Percentiles rank a stretch among this genome's conserved stretches.
Evolutionary conservation across 2,329 filamentous ascomycete species (phyloP).

Genomic region (Colletotrichum nymphaeae): DNA sequence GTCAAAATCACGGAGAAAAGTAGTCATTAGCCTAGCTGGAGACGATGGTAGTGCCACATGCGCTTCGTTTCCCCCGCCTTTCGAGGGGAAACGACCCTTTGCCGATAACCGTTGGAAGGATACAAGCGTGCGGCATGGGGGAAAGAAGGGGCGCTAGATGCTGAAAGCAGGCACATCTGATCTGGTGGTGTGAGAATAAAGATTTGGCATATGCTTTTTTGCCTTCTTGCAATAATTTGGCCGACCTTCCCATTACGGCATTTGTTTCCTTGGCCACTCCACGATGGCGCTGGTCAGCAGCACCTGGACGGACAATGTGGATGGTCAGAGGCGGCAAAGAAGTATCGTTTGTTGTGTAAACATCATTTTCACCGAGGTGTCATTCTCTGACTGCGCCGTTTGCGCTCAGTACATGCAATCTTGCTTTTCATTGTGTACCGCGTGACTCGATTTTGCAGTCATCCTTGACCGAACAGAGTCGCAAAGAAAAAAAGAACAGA

Average conservation of each 20-base stretch:
- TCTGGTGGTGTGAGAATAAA: slow-evolving; percentile 11
- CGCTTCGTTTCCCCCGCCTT: background rate
- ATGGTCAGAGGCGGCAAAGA: background rate
- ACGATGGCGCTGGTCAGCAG: slow-evolving; percentile 29
- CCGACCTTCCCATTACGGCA: background rate
- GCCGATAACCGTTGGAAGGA: slow-evolving; percentile 18
- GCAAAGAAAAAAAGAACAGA: background rate
- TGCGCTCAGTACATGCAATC: background rate
- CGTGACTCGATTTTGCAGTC: slow-evolving; percentile 8
- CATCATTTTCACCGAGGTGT: background rate
- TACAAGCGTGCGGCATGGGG: slow-evolving; percentile 12
- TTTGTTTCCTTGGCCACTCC: slow-evolving; percentile 8
- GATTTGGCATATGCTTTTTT: slow-evolving; percentile 2
- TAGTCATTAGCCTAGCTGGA: background rate
- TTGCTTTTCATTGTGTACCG: background rate
- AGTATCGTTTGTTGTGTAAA: background rate
- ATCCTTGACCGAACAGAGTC: background rate
- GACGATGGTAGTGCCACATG: background rate
- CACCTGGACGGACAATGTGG: background rate
- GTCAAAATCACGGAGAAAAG: background rate
- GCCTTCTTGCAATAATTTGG: background rate
- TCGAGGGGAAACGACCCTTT: background rate
- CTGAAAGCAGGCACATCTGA: slow-evolving; percentile 31
- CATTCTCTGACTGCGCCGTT: slow-evolving; percentile 3
- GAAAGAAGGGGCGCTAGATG: background rate